A percentile compares a stretch with the other conserved stretches of the same genome.
Evolutionary conservation across 2,329 filamentous ascomycete species (phyloP).

Genomic region (Hymenotorrendiella dingleyae): DNA sequence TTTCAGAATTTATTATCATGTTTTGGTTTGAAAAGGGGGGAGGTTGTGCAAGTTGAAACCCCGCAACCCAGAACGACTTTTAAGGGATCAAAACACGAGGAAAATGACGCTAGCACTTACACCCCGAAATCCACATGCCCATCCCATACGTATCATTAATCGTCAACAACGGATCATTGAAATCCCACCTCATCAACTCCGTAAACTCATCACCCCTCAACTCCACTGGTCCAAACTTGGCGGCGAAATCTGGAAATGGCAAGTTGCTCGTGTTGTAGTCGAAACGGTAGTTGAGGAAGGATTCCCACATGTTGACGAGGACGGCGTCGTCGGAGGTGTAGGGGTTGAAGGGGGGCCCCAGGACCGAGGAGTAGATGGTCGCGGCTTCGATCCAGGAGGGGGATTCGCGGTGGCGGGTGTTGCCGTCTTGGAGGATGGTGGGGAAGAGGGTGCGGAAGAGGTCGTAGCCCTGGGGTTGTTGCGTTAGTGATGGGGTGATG

Average conservation of each 20-base stretch:
- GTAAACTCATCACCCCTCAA: conserved; percentile 9
- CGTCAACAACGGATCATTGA: conserved; percentile 21
- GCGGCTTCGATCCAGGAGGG: conserved; percentile 19
- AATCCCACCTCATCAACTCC: conserved; percentile 10
- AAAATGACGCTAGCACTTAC: too few species aligned
- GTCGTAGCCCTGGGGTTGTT: conserved; percentile 37
- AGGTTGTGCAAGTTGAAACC: too few species aligned
- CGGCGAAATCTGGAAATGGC: conserved; percentile 10
- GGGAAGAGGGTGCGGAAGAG: conserved; percentile 38
- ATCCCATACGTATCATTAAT: conserved; percentile 6
- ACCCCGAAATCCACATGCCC: conserved; percentile 25
- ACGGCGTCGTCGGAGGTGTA: conserved; percentile 16
- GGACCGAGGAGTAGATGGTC: conserved; percentile 16
- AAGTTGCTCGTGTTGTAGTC: conserved; percentile 18
- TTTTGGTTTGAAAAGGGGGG: too few species aligned
- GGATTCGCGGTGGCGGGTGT: conserved; percentile 22
- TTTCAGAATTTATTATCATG: too few species aligned
- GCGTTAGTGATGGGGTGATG: too few species aligned
- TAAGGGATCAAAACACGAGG: too few species aligned
- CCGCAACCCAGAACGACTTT: too few species aligned
- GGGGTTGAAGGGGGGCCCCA: conserved; percentile 23
- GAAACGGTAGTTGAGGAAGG: conserved; percentile 24
- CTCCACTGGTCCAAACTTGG: conserved; percentile 9
- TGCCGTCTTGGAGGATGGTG: conserved; percentile 22
- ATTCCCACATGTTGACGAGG: conserved; percentile 17